Conservation (phyloP, 2,329 filamentous ascomycete genomes). For the Pyricularia pennisetigena region DNA sequence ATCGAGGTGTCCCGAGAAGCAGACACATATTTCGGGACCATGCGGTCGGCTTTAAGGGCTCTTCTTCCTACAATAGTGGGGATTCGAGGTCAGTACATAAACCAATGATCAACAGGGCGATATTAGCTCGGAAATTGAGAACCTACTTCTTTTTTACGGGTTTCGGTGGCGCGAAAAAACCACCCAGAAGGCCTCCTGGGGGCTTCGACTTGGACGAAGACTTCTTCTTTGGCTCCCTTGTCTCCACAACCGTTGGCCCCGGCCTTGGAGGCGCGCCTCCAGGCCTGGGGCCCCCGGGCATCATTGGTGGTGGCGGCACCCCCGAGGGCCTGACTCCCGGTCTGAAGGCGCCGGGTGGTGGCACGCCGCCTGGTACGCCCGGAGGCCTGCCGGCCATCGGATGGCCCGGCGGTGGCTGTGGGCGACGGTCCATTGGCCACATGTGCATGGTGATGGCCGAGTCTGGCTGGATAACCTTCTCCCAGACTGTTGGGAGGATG, state of each 20-base stretch:
- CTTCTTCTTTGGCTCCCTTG: neutral
- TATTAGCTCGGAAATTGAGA: neutral
- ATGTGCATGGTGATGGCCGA: conserved; percentile 53
- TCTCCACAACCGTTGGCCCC: neutral
- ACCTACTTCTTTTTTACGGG: neutral
- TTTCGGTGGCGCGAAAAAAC: neutral
- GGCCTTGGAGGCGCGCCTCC: neutral
- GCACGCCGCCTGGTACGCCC: neutral
- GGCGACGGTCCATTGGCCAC: conserved; percentile 41
- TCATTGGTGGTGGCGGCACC: neutral
- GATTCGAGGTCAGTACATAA: neutral
- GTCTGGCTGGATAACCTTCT: conserved; percentile 70
- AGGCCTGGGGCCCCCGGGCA: neutral
- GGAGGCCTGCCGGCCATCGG: neutral
- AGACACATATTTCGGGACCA: neutral
- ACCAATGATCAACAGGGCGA: neutral
- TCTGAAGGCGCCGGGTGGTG: neutral
- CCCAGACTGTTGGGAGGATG: conserved; percentile 74
- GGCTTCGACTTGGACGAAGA: neutral
- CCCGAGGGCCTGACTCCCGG: too few species aligned
- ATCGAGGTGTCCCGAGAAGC: neutral
- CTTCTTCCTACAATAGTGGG: neutral
- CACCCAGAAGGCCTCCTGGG: neutral
- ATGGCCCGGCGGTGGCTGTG: conserved; percentile 6
- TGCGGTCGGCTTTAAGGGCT: neutral